Conservation (phyloP, 2,329 filamentous ascomycete genomes). For the Hypocreales sp. region DNA sequence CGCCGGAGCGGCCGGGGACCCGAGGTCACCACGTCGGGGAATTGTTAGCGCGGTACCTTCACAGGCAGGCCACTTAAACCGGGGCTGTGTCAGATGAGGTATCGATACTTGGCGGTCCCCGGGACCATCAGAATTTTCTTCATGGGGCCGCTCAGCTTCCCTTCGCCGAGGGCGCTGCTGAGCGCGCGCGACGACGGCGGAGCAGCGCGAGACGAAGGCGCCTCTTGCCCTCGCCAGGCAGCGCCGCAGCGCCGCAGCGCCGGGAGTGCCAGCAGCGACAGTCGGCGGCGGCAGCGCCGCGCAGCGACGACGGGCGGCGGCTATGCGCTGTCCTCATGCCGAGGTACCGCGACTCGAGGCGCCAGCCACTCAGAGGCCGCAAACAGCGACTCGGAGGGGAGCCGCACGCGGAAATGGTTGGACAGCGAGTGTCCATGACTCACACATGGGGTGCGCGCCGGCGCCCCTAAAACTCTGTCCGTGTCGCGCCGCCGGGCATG, state of each 20-base stretch:
- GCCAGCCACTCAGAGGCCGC: slow-evolving; percentile 16
- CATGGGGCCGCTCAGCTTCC: no score
- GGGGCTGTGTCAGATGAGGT: slow-evolving; percentile 12
- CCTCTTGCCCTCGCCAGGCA: no score
- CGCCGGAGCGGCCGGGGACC: no score
- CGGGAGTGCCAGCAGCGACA: no score
- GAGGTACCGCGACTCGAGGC: slow-evolving; percentile 9
- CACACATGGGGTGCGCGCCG: slow-evolving; percentile 4
- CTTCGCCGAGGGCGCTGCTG: no score
- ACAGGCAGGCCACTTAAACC: slow-evolving; percentile 6
- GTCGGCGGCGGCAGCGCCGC: no score
- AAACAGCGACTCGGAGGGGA: slow-evolving; percentile 14
- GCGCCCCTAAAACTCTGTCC: slow-evolving; percentile 6
- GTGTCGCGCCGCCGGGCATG: slow-evolving; percentile 4
- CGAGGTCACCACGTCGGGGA: no score
- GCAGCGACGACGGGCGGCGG: no score
- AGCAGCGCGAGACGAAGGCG: no score
- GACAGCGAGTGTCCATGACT: slow-evolving; percentile 13
- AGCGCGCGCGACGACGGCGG: no score
- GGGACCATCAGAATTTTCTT: slow-evolving; percentile 14
- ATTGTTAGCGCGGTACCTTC: slow-evolving; percentile 24
- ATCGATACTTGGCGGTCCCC: slow-evolving; percentile 13
- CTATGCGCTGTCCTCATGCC: no score
- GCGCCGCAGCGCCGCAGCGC: no score
- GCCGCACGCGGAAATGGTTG: slow-evolving; percentile 9